Base-by-base conservation (phyloP, 306 rosid species). In the Rosa lucieae region DNA sequence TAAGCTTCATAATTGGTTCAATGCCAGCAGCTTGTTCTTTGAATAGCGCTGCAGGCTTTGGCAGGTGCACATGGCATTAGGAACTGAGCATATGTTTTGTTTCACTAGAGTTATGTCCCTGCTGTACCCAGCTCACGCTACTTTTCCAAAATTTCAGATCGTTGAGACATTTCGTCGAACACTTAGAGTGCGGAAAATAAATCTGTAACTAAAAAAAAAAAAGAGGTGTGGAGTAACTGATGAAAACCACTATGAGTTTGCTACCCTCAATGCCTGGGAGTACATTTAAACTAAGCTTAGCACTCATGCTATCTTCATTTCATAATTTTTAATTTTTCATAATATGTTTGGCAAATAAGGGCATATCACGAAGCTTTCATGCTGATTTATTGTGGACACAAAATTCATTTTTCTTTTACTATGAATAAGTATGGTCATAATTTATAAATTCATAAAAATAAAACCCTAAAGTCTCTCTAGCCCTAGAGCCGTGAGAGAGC, bases 31-130 rank as follows among this genome's bases (percentile, higher is more conserved):
- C 29, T 23, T 40, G 40, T 40, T 42, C 10, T 44, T 43, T 13
- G 62, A 61, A 61, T 17, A 51, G 29, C 5, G 3, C 40, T 59
- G 72, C 49, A 40, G 6, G 29, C 2, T 42, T 68, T 5, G 49
- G 52, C 51, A 42, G n/a, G 17, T n/a, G 79, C 79, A 61, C 79
- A 61, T 61, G 79, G 58, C 55, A 61, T 46, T 29, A 46, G 32
- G 29, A 75, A 58, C 17, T 17, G 2, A 40, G 67, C 53, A 74
- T 63, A 58, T 75, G 71, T 29, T 75, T 26, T 61, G 78, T 61
- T 29, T 59, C 6, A 1, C 32, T 49, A 58, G 37, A 73, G 43
- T 39, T 37, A n/a, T 55, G 14, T 5, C 35, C 63, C 76, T 72
- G 65, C 5, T 14, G 13, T 51, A 15, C 39, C 20, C 15, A 62